Evolutionary conservation across 805 yeast species (phyloP).

Genomic region (Nakazawaea sp.): DNA sequence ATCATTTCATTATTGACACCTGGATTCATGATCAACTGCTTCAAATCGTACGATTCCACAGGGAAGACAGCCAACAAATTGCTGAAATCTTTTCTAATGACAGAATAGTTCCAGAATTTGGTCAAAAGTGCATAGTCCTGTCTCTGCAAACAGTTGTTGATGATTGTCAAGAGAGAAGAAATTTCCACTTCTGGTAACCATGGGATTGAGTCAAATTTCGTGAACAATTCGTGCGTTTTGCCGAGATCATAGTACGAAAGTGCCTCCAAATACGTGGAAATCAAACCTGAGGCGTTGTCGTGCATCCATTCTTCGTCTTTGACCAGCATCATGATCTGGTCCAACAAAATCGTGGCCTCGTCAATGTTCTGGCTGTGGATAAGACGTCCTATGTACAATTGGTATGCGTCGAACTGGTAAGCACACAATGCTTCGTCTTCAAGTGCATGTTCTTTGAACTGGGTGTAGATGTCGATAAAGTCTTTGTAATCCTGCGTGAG

Average conservation of each 20-base stretch:
- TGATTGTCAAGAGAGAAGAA: slow-evolving; percentile 18
- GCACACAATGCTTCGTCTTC: slow-evolving; percentile 3
- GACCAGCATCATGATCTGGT: slow-evolving; percentile 41
- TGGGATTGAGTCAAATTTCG: slow-evolving; percentile 20
- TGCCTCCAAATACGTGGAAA: slow-evolving; percentile 21
- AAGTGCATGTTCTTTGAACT: slow-evolving; percentile 20
- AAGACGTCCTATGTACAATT: slow-evolving; percentile 44
- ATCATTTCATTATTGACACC: not conserved
- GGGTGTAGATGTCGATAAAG: slow-evolving; percentile 29
- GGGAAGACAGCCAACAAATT: not conserved
- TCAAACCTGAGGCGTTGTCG: slow-evolving; percentile 8
- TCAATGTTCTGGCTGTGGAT: slow-evolving; percentile 40
- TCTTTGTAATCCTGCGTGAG: slow-evolving; percentile 28
- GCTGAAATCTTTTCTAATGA: slow-evolving; percentile 26
- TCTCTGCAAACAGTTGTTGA: slow-evolving; percentile 16
- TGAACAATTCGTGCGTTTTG: slow-evolving; percentile 18
- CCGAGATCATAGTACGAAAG: slow-evolving; percentile 18
- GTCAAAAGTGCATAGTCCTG: slow-evolving; percentile 16
- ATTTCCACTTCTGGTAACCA: slow-evolving; percentile 29
- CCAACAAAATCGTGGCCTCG: slow-evolving; percentile 50
- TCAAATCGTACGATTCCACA: not conserved
- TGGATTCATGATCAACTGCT: not conserved
- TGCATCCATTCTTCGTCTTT: slow-evolving; percentile 17
- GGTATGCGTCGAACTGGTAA: slow-evolving; percentile 42
- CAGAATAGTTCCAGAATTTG: slow-evolving; percentile 23